Evolutionary conservation across 208 protist species (phyloP).

Genomic region (Trypanosoma cruzi): DNA sequence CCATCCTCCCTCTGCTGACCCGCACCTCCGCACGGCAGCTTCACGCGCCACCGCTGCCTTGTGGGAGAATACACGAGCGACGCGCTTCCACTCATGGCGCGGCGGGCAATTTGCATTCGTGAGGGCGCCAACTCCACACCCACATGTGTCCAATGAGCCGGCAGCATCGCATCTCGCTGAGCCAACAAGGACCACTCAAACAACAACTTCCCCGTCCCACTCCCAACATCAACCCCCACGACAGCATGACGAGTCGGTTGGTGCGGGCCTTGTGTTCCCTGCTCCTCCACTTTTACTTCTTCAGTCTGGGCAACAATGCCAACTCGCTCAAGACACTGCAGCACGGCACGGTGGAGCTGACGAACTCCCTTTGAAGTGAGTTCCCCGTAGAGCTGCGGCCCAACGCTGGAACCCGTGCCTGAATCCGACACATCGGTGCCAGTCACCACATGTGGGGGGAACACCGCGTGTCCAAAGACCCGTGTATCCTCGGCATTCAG

Average conservation of each 20-base stretch:
- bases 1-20: not conserved
- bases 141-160: constrained; percentile 47
- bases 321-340: constrained; percentile 21
- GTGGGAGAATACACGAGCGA: constrained; percentile 14
- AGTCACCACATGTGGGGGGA: not conserved
- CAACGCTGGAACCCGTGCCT: constrained; percentile 6
- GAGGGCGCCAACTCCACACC: constrained; percentile 69
- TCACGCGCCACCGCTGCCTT: constrained; percentile 6
- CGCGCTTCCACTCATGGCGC: constrained; percentile 38
- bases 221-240: constrained; percentile 59
- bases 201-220: constrained; percentile 73
- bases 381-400: constrained; percentile 68
- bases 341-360: constrained; percentile 50
- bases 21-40: not conserved
- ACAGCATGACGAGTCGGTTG: constrained; percentile 13
- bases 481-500: constrained; percentile 38
- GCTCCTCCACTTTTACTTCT: constrained; percentile 8
- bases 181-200: constrained; percentile 72
- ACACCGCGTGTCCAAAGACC: constrained; percentile 17
- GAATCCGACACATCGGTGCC: not conserved
- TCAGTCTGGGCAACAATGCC: constrained; percentile 7
- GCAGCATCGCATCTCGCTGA: constrained; percentile 19
- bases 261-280: constrained; percentile 13
- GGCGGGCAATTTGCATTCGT: constrained; percentile 56
- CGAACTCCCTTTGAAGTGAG: constrained; percentile 64